These are phyloP conservation scores for Yamadazyma triangularis DNA, from an alignment of 1,139 yeast genomes.

Conservation along the genomic window DNA sequence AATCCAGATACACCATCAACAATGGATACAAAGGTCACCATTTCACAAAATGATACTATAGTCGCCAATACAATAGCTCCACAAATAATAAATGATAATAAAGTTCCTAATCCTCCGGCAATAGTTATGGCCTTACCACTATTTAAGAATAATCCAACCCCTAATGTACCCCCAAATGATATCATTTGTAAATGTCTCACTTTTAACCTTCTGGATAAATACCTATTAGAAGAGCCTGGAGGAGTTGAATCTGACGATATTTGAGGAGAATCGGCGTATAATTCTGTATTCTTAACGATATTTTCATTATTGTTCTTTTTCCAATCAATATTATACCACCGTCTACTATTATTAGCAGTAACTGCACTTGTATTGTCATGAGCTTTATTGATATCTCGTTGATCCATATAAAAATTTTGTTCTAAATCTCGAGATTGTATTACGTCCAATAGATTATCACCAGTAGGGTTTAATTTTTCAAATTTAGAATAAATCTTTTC, in stretches of 20 bases:
- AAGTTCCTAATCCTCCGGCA: slow-evolving; percentile 80
- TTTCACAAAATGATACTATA: slow-evolving; percentile 75
- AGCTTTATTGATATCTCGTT: no score
- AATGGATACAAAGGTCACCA: slow-evolving; percentile 79
- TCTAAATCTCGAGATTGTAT: slow-evolving; percentile 27
- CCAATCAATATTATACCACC: slow-evolving; percentile 12
- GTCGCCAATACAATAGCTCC: slow-evolving; percentile 68
- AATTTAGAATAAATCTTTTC: slow-evolving; percentile 23
- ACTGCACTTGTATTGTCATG: slow-evolving; percentile 2
- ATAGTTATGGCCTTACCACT: slow-evolving; percentile 76
- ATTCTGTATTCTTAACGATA: slow-evolving; percentile 8
- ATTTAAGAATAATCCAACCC: slow-evolving; percentile 74
- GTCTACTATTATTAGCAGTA: slow-evolving; percentile 7
- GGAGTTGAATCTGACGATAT: slow-evolving; percentile 9
- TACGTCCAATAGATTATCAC: slow-evolving; percentile 24
- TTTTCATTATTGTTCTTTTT: slow-evolving; percentile 6
- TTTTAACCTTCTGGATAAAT: slow-evolving; percentile 50
- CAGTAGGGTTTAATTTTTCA: slow-evolving; percentile 8
- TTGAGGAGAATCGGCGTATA: slow-evolving; percentile 8
- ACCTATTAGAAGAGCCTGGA: slow-evolving; percentile 6
- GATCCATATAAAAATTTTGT: slow-evolving; percentile 24
- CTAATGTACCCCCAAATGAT: slow-evolving; percentile 78
- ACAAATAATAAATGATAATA: slow-evolving; percentile 64
- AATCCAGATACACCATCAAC: slow-evolving; percentile 78
- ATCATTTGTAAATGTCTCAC: slow-evolving; percentile 77